These are phyloP conservation scores for Camelina laxa DNA, from an alignment of 345 rosid species.

Conservation along the genomic window DNA sequence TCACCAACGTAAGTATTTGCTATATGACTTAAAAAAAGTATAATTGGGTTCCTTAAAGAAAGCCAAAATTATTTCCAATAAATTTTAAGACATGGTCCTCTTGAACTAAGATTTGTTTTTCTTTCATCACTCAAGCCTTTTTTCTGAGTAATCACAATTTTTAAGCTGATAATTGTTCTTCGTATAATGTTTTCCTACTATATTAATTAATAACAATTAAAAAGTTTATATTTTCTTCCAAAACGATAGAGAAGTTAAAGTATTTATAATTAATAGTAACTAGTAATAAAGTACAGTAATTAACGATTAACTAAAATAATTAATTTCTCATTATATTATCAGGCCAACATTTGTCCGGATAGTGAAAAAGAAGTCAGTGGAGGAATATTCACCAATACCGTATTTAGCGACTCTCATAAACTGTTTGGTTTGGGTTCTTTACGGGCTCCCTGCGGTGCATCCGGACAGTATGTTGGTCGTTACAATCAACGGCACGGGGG, in stretches of 20 bases:
- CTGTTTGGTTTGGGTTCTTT: constrained; percentile 83
- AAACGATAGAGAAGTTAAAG: not conserved
- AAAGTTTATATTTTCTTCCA: constrained; percentile 6
- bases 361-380: constrained; percentile 74
- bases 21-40: not conserved
- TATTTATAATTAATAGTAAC: too few relatives aligned
- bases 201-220: not conserved
- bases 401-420: constrained; percentile 81
- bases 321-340: constrained; percentile 9
- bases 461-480: constrained; percentile 68
- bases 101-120: not conserved
- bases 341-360: constrained; percentile 83
- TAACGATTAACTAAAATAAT: not conserved
- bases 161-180: not conserved
- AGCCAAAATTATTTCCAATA: not conserved
- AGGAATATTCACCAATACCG: constrained; percentile 75
- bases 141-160: not conserved
- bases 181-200: not conserved
- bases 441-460: constrained; percentile 79
- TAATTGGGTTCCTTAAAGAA: not conserved
- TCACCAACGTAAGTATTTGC: constrained; percentile 74
- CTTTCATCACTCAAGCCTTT: not conserved
- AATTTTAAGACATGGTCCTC: not conserved
- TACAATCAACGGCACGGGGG: constrained; percentile 77
- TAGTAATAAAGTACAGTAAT: too few relatives aligned